Conservation (phyloP, 257 asterid species). For the Dorcoceras hygrometricum region DNA sequence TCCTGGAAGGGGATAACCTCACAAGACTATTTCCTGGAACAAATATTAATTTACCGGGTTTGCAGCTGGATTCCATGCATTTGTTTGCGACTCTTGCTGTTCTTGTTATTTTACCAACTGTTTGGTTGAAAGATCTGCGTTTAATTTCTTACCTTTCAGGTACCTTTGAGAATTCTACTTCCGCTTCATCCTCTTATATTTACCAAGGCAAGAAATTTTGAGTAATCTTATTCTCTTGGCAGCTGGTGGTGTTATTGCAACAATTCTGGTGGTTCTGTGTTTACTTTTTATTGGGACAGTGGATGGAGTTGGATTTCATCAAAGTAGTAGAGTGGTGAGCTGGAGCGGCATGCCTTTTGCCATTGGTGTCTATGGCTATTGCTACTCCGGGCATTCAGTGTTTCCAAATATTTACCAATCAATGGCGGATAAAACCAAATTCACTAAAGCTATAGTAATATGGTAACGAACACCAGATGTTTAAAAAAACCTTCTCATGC, state of each 20-base stretch:
- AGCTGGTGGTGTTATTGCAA: slow-evolving; percentile 79
- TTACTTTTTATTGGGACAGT: slow-evolving; percentile 47
- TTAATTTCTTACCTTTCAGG: slow-evolving; percentile 84
- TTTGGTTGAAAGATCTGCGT: slow-evolving; percentile 78
- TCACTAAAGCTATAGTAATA: slow-evolving; percentile 53
- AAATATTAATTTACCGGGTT: slow-evolving; percentile 44
- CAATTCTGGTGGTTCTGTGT: slow-evolving; percentile 49
- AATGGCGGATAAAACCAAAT: slow-evolving; percentile 83
- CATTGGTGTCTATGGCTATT: slow-evolving; percentile 76
- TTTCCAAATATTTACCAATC: slow-evolving; percentile 92
- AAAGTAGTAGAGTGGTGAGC: slow-evolving; percentile 42
- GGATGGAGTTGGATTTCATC: slow-evolving; percentile 49
- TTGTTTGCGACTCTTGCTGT: slow-evolving; percentile 52
- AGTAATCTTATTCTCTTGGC: slow-evolving; percentile 23
- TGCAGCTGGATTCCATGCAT: slow-evolving; percentile 58
- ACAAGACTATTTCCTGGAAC: slow-evolving; percentile 65
- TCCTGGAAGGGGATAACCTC: slow-evolving; percentile 81
- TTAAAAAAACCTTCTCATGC: not conserved
- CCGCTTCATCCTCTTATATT: slow-evolving; percentile 2
- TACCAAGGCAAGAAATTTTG: slow-evolving; percentile 12
- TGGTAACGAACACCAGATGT: slow-evolving; percentile 34
- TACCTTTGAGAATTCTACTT: slow-evolving; percentile 18
- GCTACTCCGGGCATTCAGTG: slow-evolving; percentile 82
- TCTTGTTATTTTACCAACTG: slow-evolving; percentile 65
- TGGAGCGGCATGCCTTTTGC: slow-evolving; percentile 81